Base-by-base conservation (phyloP, 2,329 filamentous ascomycete species). In the Epichloe sylvatica region DNA sequence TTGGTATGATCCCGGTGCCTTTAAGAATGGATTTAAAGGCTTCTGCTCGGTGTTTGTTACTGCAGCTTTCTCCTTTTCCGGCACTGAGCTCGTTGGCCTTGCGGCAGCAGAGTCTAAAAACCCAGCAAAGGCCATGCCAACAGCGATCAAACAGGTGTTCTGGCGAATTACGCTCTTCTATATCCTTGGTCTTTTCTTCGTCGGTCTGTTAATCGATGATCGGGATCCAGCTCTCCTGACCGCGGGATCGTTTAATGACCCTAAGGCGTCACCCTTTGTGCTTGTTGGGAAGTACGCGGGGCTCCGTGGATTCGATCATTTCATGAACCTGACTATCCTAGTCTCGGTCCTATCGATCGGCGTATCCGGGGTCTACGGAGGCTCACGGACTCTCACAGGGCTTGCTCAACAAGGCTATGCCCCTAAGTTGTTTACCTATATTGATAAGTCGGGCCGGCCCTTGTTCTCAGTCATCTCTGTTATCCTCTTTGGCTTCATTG, bases 101-200 rank as follows among this genome's bases (percentile, higher is more conserved):
- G 52, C 52, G 4, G 52, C 52, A 5, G 52, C 52, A 12, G 84
- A 89, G 64, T 78, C 83, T 0, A 66, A 69, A 9, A 86, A 86
- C 59, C 84, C 84, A 0, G 74, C 78, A 50, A 81, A 85, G 60
- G 78, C 83, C 0, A 74, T 95, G 1, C 89, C 89, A 0, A 81
- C 80, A 2, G 89, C 89, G 5, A 82, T 91, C 59, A 94, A 92
- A 69, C 88, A 94, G 62, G 86, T 77, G 34, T 77, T 77, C 51
- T 77, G 74, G 74, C 72, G 75, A 55, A 77, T 77, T 52, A 75
- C 71, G 0, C 60, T 77, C 53, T 78, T 78, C 55, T 78, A 78
- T 53, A 63, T 78, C 44, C 63, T 77, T 3, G 73, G 73, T 36
- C 67, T 78, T 13, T 67, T 74, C 47, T 71, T 77, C 11, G 69